These are phyloP conservation scores for Saturnispora ahearnii DNA, from an alignment of 805 yeast genomes.

Conservation along the genomic window DNA sequence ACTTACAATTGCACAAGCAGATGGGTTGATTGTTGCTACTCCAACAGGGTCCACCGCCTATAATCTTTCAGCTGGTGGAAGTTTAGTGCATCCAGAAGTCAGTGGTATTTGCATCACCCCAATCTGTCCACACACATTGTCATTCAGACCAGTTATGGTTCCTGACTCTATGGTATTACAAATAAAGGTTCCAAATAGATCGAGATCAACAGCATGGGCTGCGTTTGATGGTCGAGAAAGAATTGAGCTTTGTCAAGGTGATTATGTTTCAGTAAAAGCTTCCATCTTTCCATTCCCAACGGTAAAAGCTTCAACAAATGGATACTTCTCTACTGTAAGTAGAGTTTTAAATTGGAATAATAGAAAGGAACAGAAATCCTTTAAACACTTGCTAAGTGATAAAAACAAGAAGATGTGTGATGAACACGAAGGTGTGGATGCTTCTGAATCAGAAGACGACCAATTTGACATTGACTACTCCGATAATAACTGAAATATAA, in stretches of 20 bases:
- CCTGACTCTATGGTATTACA: slow-evolving; percentile 89
- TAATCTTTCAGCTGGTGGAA: slow-evolving; percentile 91
- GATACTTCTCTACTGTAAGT: slow-evolving; percentile 76
- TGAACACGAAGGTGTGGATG: slow-evolving; percentile 9
- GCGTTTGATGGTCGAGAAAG: slow-evolving; percentile 91
- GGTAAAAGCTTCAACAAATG: slow-evolving; percentile 62
- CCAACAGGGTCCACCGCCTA: slow-evolving; percentile 97
- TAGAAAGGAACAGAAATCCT: slow-evolving; percentile 80
- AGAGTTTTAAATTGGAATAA: slow-evolving; percentile 90
- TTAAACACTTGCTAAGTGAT: slow-evolving; percentile 50
- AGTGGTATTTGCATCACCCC: slow-evolving; percentile 91
- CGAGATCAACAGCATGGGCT: slow-evolving; percentile 93
- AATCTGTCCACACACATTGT: slow-evolving; percentile 90
- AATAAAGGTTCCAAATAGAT: slow-evolving; percentile 67
- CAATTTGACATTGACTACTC: slow-evolving; percentile 29
- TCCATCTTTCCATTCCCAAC: slow-evolving; percentile 93
- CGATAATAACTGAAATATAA: slow-evolving; percentile 11
- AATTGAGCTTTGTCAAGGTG: slow-evolving; percentile 73
- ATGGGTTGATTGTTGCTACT: slow-evolving; percentile 85
- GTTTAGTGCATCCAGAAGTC: slow-evolving; percentile 88
- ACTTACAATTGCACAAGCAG: slow-evolving; percentile 87
- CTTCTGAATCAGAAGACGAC: slow-evolving; percentile 10
- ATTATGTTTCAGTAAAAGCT: slow-evolving; percentile 76
- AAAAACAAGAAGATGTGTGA: slow-evolving; percentile 35
- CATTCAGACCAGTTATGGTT: slow-evolving; percentile 82